Percentiles rank a stretch among this genome's conserved stretches.
phyloP scores from a whole-genome alignment of 164 flowering plant species.

The Kingdonia uniflora region DNA sequence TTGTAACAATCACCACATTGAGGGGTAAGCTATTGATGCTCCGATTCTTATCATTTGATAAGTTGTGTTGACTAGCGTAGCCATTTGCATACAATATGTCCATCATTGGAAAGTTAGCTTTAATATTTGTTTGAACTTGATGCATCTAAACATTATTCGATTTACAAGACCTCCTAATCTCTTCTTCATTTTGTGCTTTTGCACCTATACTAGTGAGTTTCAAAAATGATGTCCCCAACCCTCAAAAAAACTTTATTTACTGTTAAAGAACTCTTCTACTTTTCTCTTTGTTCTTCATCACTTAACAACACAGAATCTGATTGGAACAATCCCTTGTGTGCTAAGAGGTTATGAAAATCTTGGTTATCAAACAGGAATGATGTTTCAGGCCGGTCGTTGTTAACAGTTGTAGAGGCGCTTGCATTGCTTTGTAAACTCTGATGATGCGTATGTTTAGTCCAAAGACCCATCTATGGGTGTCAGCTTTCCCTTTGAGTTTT shows the following conservation, averaged over 20 bases:
- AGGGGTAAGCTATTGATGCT: no score
- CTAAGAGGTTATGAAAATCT: constrained; percentile 42
- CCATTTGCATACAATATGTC: no score
- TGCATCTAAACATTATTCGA: constrained; percentile 21
- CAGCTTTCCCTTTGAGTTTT: constrained; percentile 40
- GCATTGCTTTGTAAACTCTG: constrained; percentile 38
- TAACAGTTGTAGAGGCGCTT: constrained; percentile 27
- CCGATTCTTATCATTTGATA: no score
- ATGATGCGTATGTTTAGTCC: constrained; percentile 40
- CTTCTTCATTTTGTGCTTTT: constrained; percentile 53
- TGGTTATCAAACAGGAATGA: constrained; percentile 51
- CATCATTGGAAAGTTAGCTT: no score
- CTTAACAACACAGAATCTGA: constrained; percentile 54
- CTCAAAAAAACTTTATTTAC: constrained; percentile 38
- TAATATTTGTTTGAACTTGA: no score
- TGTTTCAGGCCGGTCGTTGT: constrained; percentile 55
- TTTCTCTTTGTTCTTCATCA: constrained; percentile 38
- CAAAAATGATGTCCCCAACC: constrained; percentile 58
- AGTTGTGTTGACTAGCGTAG: no score
- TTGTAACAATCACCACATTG: no score
- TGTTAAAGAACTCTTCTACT: constrained; percentile 36
- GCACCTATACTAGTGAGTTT: constrained; percentile 51
- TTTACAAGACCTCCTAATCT: constrained; percentile 44
- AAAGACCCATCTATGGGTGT: constrained; percentile 41
- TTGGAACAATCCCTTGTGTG: constrained; percentile 54